These are phyloP conservation scores for Fusarium temperatum DNA, from an alignment of 2,329 filamentous ascomycete genomes.

Conservation along the genomic window DNA sequence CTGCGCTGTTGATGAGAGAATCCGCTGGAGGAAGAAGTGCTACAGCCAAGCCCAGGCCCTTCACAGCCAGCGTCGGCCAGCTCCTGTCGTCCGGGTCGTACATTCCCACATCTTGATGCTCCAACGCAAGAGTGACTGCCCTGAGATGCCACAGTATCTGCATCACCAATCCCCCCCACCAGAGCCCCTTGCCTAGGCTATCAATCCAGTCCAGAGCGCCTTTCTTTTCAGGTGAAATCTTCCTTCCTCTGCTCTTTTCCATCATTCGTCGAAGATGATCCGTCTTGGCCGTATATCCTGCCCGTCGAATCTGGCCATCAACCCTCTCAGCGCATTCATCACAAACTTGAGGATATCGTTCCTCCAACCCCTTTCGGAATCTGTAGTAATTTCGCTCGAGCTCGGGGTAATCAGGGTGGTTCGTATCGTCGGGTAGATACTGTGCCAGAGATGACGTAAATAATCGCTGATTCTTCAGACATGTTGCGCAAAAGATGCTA, in stretches of 20 bases:
- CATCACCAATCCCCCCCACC: slow-evolving; percentile 57
- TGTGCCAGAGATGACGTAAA: slow-evolving; percentile 79
- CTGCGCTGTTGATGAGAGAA: slow-evolving; percentile 56
- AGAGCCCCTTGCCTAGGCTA: slow-evolving; percentile 54
- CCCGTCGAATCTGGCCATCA: slow-evolving; percentile 71
- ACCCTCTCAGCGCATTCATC: slow-evolving; percentile 80
- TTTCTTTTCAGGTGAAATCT: slow-evolving; percentile 36
- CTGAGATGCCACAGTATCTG: slow-evolving; percentile 63
- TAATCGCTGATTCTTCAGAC: slow-evolving; percentile 88
- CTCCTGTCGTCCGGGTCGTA: slow-evolving; percentile 47
- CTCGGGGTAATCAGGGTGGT: slow-evolving; percentile 73
- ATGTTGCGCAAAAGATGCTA: slow-evolving; percentile 75
- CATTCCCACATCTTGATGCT: slow-evolving; percentile 43
- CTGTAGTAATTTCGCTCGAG: slow-evolving; percentile 74
- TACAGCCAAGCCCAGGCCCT: slow-evolving; percentile 24
- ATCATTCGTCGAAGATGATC: slow-evolving; percentile 81
- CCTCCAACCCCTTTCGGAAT: slow-evolving; percentile 78
- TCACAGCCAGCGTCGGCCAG: slow-evolving; percentile 13
- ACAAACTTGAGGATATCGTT: slow-evolving; percentile 90
- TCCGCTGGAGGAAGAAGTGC: slow-evolving; percentile 53
- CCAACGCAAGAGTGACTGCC: slow-evolving; percentile 40
- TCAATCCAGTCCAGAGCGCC: slow-evolving; percentile 56
- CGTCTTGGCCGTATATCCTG: slow-evolving; percentile 84
- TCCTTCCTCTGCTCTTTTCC: slow-evolving; percentile 64
- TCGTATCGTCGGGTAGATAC: slow-evolving; percentile 74